A percentile compares a stretch with the other conserved stretches of the same genome.
Evolutionary conservation across 2,329 filamentous ascomycete species (phyloP).

Genomic region (Phyllosticta citrichinensis): DNA sequence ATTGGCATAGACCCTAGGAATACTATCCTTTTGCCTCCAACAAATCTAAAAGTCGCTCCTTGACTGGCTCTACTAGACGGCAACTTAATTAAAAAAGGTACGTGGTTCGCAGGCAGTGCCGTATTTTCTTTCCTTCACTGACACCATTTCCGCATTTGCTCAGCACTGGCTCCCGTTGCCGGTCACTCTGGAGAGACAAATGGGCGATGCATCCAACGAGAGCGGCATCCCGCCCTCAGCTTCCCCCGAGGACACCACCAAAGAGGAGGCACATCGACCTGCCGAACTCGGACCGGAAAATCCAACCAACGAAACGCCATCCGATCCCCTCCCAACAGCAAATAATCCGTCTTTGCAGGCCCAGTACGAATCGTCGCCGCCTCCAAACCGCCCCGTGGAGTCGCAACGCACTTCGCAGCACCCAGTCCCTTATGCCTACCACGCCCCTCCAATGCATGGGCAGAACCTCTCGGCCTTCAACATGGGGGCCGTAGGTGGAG

Average conservation of each 20-base stretch:
- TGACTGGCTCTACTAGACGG: background rate
- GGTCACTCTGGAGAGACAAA: constrained; percentile 28
- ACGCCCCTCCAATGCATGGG: constrained; percentile 6
- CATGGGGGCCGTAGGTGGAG: constrained; percentile 26
- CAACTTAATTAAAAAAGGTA: background rate
- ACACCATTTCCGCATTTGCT: constrained; percentile 33
- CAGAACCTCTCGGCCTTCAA: constrained; percentile 25
- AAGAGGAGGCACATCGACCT: background rate
- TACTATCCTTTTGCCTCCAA: background rate
- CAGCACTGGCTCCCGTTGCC: constrained; percentile 35
- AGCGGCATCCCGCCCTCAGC: constrained; percentile 22
- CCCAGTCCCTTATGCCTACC: constrained; percentile 15
- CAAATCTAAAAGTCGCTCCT: background rate
- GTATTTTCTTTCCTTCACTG: constrained; percentile 19
- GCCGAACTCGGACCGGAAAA: background rate
- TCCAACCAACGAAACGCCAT: constrained; percentile 1
- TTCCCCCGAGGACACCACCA: constrained; percentile 7
- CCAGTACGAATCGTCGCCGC: constrained; percentile 6
- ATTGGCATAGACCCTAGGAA: background rate
- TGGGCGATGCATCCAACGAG: constrained; percentile 29
- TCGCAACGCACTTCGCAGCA: constrained; percentile 19
- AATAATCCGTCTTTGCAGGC: constrained; percentile 3
- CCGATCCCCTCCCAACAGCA: constrained; percentile 15
- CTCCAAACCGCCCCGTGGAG: constrained; percentile 21
- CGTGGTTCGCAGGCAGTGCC: background rate